Percentiles rank a stretch among this genome's conserved stretches.
Conservation (phyloP, 2,329 filamentous ascomycete genomes). For the Magnaporthiopsis incrustans region DNA sequence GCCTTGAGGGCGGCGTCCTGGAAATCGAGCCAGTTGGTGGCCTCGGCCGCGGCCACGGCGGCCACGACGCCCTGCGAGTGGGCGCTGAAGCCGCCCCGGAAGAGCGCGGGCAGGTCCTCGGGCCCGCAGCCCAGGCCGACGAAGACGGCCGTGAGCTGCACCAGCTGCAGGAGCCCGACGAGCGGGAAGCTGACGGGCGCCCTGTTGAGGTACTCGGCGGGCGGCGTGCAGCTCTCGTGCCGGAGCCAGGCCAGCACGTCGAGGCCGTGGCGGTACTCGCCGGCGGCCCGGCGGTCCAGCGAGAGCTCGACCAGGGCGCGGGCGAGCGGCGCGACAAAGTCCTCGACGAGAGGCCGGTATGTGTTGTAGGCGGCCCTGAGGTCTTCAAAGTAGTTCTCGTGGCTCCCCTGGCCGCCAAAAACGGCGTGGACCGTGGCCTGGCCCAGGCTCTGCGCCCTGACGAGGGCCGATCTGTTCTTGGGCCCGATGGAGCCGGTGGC, state of each 20-base stretch:
- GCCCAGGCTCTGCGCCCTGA: slow-evolving; percentile 78
- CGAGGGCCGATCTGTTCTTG: slow-evolving; percentile 83
- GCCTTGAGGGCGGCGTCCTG: slow-evolving; percentile 70
- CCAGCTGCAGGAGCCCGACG: slow-evolving; percentile 91
- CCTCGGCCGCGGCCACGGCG: slow-evolving; percentile 81
- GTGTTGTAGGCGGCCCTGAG: slow-evolving; percentile 84
- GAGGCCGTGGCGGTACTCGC: slow-evolving; percentile 94
- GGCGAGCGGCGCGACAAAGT: slow-evolving; percentile 72
- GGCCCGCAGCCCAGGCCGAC: slow-evolving; percentile 84
- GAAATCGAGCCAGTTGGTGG: slow-evolving; percentile 89
- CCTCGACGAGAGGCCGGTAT: slow-evolving; percentile 83
- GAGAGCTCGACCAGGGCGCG: slow-evolving; percentile 78
- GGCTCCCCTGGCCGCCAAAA: slow-evolving; percentile 96
- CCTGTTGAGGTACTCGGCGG: slow-evolving; percentile 88
- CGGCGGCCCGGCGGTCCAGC: slow-evolving; percentile 76
- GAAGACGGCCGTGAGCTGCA: slow-evolving; percentile 91
- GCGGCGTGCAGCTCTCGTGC: slow-evolving; percentile 82
- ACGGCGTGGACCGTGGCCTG: slow-evolving; percentile 85
- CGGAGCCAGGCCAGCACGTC: slow-evolving; percentile 92
- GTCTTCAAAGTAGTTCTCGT: slow-evolving; percentile 98
- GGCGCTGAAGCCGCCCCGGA: slow-evolving; percentile 82
- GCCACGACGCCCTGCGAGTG: slow-evolving; percentile 96
- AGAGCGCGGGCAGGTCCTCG: slow-evolving; percentile 73
- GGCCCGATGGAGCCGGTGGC: slow-evolving; percentile 80
- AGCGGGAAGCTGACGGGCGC: slow-evolving; percentile 92